A percentile compares a stretch with the other conserved stretches of the same genome.
Evolutionary conservation across 2,329 filamentous ascomycete species (phyloP).

Genomic region (Fusarium veterinarium): DNA sequence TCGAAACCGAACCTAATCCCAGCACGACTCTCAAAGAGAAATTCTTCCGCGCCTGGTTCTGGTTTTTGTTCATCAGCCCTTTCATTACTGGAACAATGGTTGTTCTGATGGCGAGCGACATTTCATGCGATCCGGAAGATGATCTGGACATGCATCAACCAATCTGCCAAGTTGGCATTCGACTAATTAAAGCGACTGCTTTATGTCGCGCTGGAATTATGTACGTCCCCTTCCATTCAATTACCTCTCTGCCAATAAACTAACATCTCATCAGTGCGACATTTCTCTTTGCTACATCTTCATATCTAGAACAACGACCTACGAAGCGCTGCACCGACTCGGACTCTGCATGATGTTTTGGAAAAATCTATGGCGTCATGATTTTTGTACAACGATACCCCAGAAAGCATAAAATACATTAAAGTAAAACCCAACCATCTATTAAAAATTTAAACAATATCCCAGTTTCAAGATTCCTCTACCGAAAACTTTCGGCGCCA

Average conservation of each 20-base stretch:
- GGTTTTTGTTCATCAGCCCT: slow-evolving; percentile 31
- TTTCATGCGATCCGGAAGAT: slow-evolving; percentile 29
- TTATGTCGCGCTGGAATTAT: slow-evolving; percentile 31
- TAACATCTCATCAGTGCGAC: slow-evolving; percentile 15
- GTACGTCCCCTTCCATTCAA: neutral
- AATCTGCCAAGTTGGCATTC: slow-evolving; percentile 30
- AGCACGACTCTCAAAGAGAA: slow-evolving; percentile 19
- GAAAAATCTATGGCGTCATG: slow-evolving; percentile 30
- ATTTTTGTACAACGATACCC: slow-evolving; percentile 25
- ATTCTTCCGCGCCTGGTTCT: slow-evolving; percentile 23
- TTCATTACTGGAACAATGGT: slow-evolving; percentile 21
- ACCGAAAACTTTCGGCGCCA: neutral
- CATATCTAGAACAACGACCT: slow-evolving; percentile 23
- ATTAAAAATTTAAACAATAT: neutral
- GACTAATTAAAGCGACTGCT: slow-evolving; percentile 33
- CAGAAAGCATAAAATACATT: slow-evolving; percentile 1
- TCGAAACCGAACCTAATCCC: neutral
- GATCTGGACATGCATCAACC: slow-evolving; percentile 28
- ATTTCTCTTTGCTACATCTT: slow-evolving; percentile 33
- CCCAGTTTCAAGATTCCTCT: neutral
- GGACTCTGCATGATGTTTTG: neutral
- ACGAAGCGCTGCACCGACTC: neutral
- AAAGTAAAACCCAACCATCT: neutral
- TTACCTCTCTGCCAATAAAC: neutral
- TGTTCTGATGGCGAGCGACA: slow-evolving; percentile 32